Conservation (phyloP, 371 early-diverging fungal species). For the Rhizopus stolonifer region DNA sequence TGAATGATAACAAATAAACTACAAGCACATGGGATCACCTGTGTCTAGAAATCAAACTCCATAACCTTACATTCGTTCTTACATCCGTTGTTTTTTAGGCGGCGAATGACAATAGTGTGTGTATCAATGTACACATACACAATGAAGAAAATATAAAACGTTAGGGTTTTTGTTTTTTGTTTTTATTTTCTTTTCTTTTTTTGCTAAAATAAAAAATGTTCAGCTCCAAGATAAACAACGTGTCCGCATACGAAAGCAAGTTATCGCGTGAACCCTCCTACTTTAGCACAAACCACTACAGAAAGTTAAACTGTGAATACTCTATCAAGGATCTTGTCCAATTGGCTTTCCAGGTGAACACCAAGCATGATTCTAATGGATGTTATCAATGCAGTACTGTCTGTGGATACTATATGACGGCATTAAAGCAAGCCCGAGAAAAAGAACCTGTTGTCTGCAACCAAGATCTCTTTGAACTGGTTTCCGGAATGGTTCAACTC, state of each 20-base stretch:
- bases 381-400: slow-evolving; percentile 19
- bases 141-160: too few species aligned
- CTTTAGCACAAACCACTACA: slow-evolving; percentile 10
- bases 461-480: slow-evolving; percentile 26
- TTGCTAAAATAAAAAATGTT: too few species aligned
- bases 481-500: slow-evolving; percentile 33
- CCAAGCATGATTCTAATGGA: slow-evolving; percentile 23
- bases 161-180: too few species aligned
- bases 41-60: neutral
- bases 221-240: too few species aligned
- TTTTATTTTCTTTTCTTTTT: neutral
- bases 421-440: slow-evolving; percentile 13
- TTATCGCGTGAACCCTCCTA: neutral
- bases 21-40: neutral
- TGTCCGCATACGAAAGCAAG: neutral
- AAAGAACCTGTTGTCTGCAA: slow-evolving; percentile 22
- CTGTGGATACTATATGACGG: slow-evolving; percentile 20
- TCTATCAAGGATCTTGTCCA: slow-evolving; percentile 14
- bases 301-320: slow-evolving; percentile 10
- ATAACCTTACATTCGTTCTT: neutral
- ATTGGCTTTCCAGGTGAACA: slow-evolving; percentile 22
- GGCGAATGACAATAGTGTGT: neutral
- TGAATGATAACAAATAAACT: neutral
- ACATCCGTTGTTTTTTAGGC: neutral
- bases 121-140: too few species aligned